A percentile compares a stretch with the other conserved stretches of the same genome.
These are phyloP conservation scores for Verticillium dahliae DNA, from an alignment of 2,329 filamentous ascomycete genomes.

Conservation along the genomic window DNA sequence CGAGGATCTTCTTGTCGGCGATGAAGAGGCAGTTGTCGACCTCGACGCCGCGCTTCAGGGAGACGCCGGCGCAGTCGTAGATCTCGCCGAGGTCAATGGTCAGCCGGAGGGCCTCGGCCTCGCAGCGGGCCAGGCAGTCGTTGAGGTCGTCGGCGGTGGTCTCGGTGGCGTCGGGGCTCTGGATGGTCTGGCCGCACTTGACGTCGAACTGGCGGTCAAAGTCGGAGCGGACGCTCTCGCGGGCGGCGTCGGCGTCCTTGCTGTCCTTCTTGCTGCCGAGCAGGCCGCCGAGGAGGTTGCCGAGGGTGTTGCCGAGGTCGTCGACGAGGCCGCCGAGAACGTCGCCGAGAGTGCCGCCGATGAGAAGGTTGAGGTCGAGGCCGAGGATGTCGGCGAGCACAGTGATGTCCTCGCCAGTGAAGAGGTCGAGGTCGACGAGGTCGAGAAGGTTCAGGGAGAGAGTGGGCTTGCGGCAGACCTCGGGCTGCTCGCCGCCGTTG, in stretches of 20 bases:
- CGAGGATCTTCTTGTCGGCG: not conserved
- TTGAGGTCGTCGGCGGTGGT: not conserved
- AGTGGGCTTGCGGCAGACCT: not conserved
- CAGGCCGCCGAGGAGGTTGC: not conserved
- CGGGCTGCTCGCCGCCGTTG: not conserved
- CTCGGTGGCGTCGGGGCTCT: not conserved
- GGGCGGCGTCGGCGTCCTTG: not conserved
- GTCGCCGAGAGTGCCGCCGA: not conserved
- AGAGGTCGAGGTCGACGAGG: not conserved
- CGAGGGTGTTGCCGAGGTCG: not conserved
- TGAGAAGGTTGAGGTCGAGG: not conserved
- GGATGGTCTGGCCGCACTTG: not conserved
- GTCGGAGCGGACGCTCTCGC: not conserved
- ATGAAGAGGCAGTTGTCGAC: constrained; percentile 3
- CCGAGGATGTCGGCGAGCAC: constrained; percentile 1
- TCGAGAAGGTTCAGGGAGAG: constrained; percentile 1
- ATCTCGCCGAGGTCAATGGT: constrained; percentile 1
- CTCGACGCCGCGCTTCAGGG: not conserved
- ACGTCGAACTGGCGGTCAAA: not conserved
- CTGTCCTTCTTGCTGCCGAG: not conserved
- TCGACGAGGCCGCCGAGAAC: not conserved
- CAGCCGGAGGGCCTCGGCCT: not conserved
- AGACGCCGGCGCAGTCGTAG: constrained; percentile 1
- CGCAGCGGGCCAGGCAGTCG: not conserved
- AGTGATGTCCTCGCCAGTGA: not conserved